Percentiles rank a stretch among this genome's conserved stretches.
Conservation (phyloP, 352 stramenopile species). For the Pythium graminicola region DNA sequence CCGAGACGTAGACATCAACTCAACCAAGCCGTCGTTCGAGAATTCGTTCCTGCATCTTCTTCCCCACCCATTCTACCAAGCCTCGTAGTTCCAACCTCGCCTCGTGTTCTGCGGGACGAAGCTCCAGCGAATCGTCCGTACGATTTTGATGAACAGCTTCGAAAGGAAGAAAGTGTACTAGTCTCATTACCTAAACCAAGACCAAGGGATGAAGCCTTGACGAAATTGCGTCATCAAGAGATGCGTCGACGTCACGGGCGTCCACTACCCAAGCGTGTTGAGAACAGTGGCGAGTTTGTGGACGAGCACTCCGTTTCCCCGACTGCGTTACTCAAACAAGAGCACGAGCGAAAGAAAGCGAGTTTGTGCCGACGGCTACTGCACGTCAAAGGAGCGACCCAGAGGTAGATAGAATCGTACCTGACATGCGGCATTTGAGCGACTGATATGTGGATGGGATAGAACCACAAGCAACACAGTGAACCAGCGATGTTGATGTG, state of each 20-base stretch:
- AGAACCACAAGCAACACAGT: too few relatives aligned
- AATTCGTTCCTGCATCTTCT: background rate
- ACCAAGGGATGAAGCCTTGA: background rate
- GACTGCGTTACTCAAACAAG: constrained; percentile 16
- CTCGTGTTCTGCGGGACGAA: background rate
- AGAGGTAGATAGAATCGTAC: too few relatives aligned
- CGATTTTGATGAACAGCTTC: constrained; percentile 23
- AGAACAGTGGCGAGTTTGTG: constrained; percentile 30
- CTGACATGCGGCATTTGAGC: too few relatives aligned
- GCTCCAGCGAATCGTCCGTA: background rate
- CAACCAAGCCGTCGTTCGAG: background rate
- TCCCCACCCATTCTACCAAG: background rate
- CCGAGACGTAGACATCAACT: background rate
- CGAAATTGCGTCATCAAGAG: constrained; percentile 20
- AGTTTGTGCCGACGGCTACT: constrained; percentile 35
- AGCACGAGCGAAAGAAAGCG: constrained; percentile 37
- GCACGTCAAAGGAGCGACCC: constrained; percentile 29
- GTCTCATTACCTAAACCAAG: constrained; percentile 16
- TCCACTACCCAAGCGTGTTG: constrained; percentile 29
- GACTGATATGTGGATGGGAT: too few relatives aligned
- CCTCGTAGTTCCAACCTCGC: background rate
- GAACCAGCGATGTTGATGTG: too few relatives aligned
- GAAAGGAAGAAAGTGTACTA: constrained; percentile 27
- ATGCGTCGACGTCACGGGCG: constrained; percentile 33
- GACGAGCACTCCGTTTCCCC: constrained; percentile 30